Evolutionary conservation across 441 rosid species (phyloP).

Genomic region (Eruca vesicaria): DNA sequence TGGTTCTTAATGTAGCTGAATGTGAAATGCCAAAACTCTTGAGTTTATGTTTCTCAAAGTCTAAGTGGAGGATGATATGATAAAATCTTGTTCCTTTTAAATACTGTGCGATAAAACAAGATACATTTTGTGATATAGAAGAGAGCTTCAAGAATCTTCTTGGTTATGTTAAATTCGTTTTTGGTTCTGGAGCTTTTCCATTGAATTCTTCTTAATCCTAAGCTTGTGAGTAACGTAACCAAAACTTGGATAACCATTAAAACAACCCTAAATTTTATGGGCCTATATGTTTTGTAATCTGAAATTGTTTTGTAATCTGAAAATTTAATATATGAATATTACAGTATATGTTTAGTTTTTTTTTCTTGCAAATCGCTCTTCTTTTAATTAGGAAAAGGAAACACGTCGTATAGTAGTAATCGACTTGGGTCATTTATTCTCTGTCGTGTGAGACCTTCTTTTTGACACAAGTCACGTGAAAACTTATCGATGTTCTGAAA

Average conservation of each 20-base stretch:
- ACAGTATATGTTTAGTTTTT: neutral
- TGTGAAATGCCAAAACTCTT: neutral
- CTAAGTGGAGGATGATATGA: neutral
- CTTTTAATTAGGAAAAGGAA: neutral
- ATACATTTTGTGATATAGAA: neutral
- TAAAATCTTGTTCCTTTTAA: neutral
- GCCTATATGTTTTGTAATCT: too few relatives aligned
- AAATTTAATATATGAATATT: neutral
- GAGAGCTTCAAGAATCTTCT: neutral
- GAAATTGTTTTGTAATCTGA: neutral
- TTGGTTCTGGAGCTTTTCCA: neutral
- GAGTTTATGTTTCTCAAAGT: neutral
- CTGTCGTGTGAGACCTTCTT: conserved; percentile 8
- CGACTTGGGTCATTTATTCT: neutral
- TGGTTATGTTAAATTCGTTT: neutral
- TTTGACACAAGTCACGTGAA: neutral
- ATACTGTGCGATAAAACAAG: neutral
- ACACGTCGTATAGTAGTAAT: neutral
- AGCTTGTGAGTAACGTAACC: neutral
- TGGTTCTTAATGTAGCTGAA: conserved; percentile 2
- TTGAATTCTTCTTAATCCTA: neutral
- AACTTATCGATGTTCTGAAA: neutral
- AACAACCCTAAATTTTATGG: neutral
- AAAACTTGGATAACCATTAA: neutral
- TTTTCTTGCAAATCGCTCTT: too few relatives aligned